Evolutionary conservation across 306 rosid species (phyloP).

Genomic region (Cyamopsis tetragonoloba): DNA sequence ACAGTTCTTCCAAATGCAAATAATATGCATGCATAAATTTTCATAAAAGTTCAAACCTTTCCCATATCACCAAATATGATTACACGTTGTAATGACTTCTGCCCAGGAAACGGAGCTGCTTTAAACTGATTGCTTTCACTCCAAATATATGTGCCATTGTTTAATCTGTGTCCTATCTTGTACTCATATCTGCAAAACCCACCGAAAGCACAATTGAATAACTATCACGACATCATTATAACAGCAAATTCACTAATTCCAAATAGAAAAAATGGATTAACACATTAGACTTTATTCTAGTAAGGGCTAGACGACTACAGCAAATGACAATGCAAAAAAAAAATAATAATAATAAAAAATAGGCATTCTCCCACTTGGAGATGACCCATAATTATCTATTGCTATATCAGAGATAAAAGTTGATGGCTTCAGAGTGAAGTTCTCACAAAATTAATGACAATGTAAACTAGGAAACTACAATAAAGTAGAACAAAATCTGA

Average conservation of each 20-base stretch:
- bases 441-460: neutral
- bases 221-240: neutral
- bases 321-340: neutral
- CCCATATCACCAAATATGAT: slow-evolving; percentile 94
- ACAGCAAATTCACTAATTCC: neutral
- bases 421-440: neutral
- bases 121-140: slow-evolving; percentile 57
- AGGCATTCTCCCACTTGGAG: neutral
- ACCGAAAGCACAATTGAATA: neutral
- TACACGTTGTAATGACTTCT: slow-evolving; percentile 72
- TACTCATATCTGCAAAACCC: slow-evolving; percentile 57
- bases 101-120: slow-evolving; percentile 92
- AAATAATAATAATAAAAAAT: neutral
- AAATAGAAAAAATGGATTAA: neutral
- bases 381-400: neutral
- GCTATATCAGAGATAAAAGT: neutral
- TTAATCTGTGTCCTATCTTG: slow-evolving; percentile 70
- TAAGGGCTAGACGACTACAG: neutral
- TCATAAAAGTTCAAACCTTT: slow-evolving; percentile 56
- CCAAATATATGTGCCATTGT: slow-evolving; percentile 59
- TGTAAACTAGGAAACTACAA: neutral
- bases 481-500: slow-evolving; percentile 8
- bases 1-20: too few species aligned
- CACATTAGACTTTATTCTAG: neutral
- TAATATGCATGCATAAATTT: neutral